phyloP scores from a whole-genome alignment of 768 basidiomycete species.

The Termitomyces heimii region DNA sequence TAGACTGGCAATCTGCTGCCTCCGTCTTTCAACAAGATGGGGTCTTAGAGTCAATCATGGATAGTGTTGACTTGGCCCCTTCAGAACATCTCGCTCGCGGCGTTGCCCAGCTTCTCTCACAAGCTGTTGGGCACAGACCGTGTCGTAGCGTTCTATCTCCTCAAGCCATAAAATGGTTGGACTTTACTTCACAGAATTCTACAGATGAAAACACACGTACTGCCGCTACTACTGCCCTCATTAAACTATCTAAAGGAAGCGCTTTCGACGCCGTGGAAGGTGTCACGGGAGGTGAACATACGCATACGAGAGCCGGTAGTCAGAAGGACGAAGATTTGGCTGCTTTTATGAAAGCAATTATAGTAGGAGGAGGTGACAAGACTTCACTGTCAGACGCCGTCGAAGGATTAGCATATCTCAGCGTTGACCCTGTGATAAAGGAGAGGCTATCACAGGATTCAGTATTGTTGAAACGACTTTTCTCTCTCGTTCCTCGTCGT shows the following conservation, averaged over 20 bases:
- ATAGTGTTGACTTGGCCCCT: slow-evolving; percentile 62
- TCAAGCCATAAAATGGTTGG: slow-evolving; percentile 63
- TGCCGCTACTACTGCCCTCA: slow-evolving; percentile 65
- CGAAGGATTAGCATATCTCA: slow-evolving; percentile 85
- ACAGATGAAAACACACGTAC: slow-evolving; percentile 44
- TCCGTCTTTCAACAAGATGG: slow-evolving; percentile 61
- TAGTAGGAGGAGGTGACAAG: slow-evolving; percentile 33
- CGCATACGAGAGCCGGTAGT: slow-evolving; percentile 9
- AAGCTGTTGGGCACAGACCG: slow-evolving; percentile 68
- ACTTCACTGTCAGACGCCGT: slow-evolving; percentile 56
- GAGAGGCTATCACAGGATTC: slow-evolving; percentile 50
- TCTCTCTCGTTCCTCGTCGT: slow-evolving; percentile 48
- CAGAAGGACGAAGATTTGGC: slow-evolving; percentile 41
- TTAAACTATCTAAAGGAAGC: slow-evolving; percentile 67
- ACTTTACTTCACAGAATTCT: slow-evolving; percentile 44
- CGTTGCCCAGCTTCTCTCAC: slow-evolving; percentile 69
- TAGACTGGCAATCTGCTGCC: slow-evolving; percentile 67
- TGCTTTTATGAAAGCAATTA: slow-evolving; percentile 49
- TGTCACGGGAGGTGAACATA: slow-evolving; percentile 4
- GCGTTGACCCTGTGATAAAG: slow-evolving; percentile 55
- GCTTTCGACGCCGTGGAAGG: slow-evolving; percentile 29
- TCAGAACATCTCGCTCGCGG: slow-evolving; percentile 44
- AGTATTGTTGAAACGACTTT: slow-evolving; percentile 50
- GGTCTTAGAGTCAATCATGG: slow-evolving; percentile 57
- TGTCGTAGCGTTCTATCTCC: slow-evolving; percentile 59